Evolutionary conservation across 2,329 filamentous ascomycete genomes (phyloP).

Genomic region (Fusarium avenaceum): DNA sequence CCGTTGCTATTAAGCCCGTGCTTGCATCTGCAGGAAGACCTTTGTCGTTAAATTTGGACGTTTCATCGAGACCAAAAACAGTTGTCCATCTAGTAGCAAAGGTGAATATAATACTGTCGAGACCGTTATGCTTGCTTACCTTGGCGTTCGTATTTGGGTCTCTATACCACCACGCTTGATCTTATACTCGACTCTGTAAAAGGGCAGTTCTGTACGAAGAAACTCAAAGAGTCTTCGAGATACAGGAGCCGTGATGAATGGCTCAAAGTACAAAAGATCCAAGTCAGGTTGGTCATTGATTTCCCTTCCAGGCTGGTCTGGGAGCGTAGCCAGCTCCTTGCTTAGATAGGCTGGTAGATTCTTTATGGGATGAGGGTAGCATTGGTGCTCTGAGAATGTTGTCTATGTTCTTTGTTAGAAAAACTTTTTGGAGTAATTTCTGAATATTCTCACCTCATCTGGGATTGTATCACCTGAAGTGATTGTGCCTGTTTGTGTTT

Average conservation of each 20-base stretch:
- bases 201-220: conserved; percentile 77
- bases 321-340: conserved; percentile 59
- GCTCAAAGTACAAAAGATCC: conserved; percentile 81
- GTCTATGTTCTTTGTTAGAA: conserved; percentile 36
- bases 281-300: conserved; percentile 79
- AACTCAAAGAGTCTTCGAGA: conserved; percentile 76
- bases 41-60: conserved; percentile 68
- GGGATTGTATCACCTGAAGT: conserved; percentile 9
- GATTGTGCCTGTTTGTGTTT: conserved; percentile 19
- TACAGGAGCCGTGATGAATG: conserved; percentile 72
- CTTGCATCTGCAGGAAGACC: conserved; percentile 61
- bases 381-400: conserved; percentile 56
- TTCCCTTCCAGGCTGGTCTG: conserved; percentile 64
- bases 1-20: conserved; percentile 56
- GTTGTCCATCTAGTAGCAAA: conserved; percentile 60
- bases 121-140: conserved; percentile 50
- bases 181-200: conserved; percentile 80
- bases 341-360: conserved; percentile 57
- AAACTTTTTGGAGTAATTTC: accelerated
- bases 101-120: conserved; percentile 5
- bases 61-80: conserved; percentile 72
- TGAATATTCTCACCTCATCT: conserved; percentile 13
- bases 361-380: conserved; percentile 66
- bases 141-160: conserved; percentile 70
- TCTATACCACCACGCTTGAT: conserved; percentile 75